Evolutionary conservation across 139 green algal genomes (phyloP).

Genomic region (Marvania coccoides): DNA sequence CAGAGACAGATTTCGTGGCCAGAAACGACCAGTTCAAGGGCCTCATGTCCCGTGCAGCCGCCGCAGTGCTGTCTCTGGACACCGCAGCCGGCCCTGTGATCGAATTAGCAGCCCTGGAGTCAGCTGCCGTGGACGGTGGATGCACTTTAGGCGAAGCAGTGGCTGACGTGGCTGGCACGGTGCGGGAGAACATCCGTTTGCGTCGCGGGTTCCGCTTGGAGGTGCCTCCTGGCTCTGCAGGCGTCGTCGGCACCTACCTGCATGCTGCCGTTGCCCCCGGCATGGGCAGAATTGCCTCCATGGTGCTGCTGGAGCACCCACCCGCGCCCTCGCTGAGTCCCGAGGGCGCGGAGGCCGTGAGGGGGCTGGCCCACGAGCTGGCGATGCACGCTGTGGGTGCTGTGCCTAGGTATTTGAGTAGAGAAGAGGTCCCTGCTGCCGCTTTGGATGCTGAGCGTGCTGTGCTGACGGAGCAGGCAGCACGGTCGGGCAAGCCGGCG

Average conservation of each 20-base stretch:
- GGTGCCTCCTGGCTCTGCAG: background rate
- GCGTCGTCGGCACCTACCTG: constrained; percentile 55
- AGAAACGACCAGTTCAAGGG: constrained; percentile 69
- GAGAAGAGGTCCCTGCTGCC: constrained; percentile 29
- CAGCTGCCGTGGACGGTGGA: background rate
- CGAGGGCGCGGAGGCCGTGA: too few relatives aligned
- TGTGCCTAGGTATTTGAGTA: constrained; percentile 46
- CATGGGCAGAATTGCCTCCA: constrained; percentile 45
- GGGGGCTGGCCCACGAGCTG: constrained; percentile 41
- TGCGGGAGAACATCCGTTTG: constrained; percentile 80
- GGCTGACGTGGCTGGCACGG: constrained; percentile 42
- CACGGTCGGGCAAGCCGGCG: constrained; percentile 53
- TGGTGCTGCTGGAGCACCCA: constrained; percentile 27
- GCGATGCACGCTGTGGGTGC: constrained; percentile 69
- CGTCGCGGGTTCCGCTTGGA: constrained; percentile 44
- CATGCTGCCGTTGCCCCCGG: constrained; percentile 39
- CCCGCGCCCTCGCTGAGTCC: background rate
- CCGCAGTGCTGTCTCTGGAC: constrained; percentile 37
- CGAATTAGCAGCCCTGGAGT: too few relatives aligned
- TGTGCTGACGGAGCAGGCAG: constrained; percentile 40
- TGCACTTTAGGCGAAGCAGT: constrained; percentile 46
- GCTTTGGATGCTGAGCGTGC: constrained; percentile 41
- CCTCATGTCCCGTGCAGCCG: constrained; percentile 55
- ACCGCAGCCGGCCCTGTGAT: background rate
- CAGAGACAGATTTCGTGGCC: constrained; percentile 93